phyloP scores from a whole-genome alignment of 208 protist genomes.

The Trypanosoma cruzi region DNA sequence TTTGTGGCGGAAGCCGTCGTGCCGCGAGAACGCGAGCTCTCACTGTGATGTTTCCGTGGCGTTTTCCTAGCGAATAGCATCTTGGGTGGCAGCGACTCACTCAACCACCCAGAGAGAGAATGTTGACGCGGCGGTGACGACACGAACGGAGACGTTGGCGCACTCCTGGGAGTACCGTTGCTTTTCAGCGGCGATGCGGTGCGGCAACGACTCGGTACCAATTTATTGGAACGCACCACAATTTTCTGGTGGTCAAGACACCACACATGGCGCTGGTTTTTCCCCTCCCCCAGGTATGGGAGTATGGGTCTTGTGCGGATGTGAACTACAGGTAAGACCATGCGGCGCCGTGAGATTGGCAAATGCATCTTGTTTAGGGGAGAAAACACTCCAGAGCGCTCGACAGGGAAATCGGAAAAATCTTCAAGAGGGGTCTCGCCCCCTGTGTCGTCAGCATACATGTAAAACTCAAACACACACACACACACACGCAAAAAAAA shows the following conservation, averaged over 20 bases:
- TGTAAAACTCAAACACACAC: background rate
- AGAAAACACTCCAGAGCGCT: conserved; percentile 1
- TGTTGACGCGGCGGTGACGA: background rate
- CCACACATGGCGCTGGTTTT: conserved; percentile 63
- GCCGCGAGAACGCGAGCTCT: background rate
- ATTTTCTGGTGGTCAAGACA: conserved; percentile 83
- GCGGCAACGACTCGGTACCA: background rate
- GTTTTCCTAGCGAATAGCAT: conserved; percentile 10
- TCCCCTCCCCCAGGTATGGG: conserved; percentile 58
- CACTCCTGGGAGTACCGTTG: background rate
- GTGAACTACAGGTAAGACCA: conserved; percentile 59
- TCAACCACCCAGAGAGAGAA: background rate
- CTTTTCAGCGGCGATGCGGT: background rate
- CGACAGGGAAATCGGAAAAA: background rate
- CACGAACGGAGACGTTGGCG: background rate
- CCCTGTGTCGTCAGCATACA: conserved; percentile 5
- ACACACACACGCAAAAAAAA: conserved; percentile 9
- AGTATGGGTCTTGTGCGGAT: conserved; percentile 79
- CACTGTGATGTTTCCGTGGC: conserved; percentile 12
- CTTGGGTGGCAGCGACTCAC: background rate
- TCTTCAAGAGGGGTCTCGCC: background rate
- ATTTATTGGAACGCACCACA: conserved; percentile 42
- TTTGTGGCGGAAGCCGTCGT: background rate
- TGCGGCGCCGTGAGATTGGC: background rate
- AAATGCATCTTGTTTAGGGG: background rate